Evolutionary conservation across 164 flowering plant genomes (phyloP), one percentile per base, ranked within the genome.

Genomic region (Aristolochia contorta): DNA sequence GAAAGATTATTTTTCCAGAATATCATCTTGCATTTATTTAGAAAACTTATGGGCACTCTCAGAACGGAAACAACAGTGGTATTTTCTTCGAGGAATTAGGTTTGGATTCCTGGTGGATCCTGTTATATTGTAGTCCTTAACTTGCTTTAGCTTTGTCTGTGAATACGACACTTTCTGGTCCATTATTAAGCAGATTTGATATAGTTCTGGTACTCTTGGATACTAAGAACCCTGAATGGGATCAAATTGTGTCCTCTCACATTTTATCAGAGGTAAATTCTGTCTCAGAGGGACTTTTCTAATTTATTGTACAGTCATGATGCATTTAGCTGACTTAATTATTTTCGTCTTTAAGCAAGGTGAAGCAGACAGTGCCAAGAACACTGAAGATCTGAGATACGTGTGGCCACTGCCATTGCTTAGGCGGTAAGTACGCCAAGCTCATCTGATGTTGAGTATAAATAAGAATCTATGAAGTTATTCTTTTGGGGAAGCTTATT

Each of bases 201-300:
- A 93, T 93, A 65, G 95, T 93, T 30, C 82, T 93, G 37, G 99
- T 93, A 53, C 89, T 90, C 23, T 70, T 93, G 70, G 99, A 93
- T 69, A 93, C 97, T 58, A 93, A 93, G 64, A 90, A 88, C 69
- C 97, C 95, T 27, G 88, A 93, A 67, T 93, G 97, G 99, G 99
- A 93, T 81, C 75, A 68, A 48, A 87, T 93, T 73, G 97, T 93
- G 69, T 90, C 99, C 32, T 87, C 96, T 64, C 99, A 93, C 74
- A 93, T 93, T 78, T 83, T 93, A 49, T 76, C 77, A 21, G 82
- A 83, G 92, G 99, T 88, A 82, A n/a, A 33, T 27, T 57, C 45
- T 56, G 27, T 53, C 16, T 23, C 16, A 53, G 30, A 3, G 16
- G 23, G 27, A 23, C 27, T 16, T 23, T 27, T 37, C 43, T 37